These are phyloP conservation scores for Leucoagaricus sp. DNA, from an alignment of 1,284 basidiomycete genomes.

Conservation along the genomic window DNA sequence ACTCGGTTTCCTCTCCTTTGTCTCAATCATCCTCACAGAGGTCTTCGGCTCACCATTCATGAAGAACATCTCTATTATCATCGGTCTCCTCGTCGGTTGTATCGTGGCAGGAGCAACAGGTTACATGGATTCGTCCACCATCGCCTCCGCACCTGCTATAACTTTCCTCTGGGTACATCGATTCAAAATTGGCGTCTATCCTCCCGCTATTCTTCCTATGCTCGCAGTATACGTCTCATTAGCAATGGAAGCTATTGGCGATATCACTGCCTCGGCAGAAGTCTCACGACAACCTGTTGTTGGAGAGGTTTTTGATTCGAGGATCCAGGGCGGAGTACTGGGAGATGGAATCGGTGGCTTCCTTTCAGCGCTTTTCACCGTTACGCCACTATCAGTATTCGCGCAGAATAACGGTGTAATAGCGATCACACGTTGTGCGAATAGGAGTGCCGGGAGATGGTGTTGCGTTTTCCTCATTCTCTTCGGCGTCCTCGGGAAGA, in stretches of 20 bases:
- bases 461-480: slow-evolving; percentile 74
- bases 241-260: slow-evolving; percentile 85
- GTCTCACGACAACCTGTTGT: slow-evolving; percentile 72
- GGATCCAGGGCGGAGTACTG: slow-evolving; percentile 85
- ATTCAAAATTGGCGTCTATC: slow-evolving; percentile 80
- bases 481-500: slow-evolving; percentile 77
- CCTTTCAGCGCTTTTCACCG: slow-evolving; percentile 78
- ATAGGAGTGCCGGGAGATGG: slow-evolving; percentile 71
- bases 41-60: slow-evolving; percentile 83
- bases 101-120: slow-evolving; percentile 78
- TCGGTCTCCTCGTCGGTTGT: slow-evolving; percentile 76
- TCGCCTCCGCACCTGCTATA: slow-evolving; percentile 68
- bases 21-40: slow-evolving; percentile 76
- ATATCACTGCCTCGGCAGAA: slow-evolving; percentile 85
- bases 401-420: slow-evolving; percentile 87
- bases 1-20: slow-evolving; percentile 82
- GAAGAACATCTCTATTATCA: slow-evolving; percentile 75
- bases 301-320: slow-evolving; percentile 73
- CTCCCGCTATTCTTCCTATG: slow-evolving; percentile 83
- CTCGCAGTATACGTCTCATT: slow-evolving; percentile 80
- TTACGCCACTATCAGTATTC: slow-evolving; percentile 79
- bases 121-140: slow-evolving; percentile 67
- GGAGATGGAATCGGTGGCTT: slow-evolving; percentile 77
- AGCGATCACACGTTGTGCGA: slow-evolving; percentile 77
- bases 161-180: slow-evolving; percentile 84